Evolutionary conservation across 108 stramenopile species (phyloP).

Genomic region (Nannochloropsis salina): DNA sequence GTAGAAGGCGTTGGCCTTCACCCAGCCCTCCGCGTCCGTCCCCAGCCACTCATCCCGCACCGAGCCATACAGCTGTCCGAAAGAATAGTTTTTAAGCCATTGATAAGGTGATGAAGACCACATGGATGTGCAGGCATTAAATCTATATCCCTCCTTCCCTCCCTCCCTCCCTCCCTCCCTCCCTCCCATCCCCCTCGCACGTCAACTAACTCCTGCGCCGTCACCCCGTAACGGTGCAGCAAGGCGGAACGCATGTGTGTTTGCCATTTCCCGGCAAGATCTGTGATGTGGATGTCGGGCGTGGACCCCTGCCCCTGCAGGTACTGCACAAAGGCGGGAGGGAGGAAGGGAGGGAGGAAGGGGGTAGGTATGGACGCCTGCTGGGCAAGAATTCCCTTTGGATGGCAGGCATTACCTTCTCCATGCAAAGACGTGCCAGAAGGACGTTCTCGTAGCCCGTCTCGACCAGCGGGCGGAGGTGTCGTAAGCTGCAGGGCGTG

Average conservation of each 20-base stretch:
- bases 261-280: neutral
- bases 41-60: conserved; percentile 40
- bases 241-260: neutral
- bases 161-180: neutral
- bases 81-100: conserved; percentile 24
- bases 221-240: neutral
- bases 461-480: conserved; percentile 42
- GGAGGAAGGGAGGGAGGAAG: neutral
- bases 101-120: conserved; percentile 19
- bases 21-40: conserved; percentile 32
- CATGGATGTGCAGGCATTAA: neutral
- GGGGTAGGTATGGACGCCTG: neutral
- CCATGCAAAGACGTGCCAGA: conserved; percentile 32
- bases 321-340: neutral
- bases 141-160: neutral
- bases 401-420: conserved; percentile 14
- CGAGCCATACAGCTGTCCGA: conserved; percentile 29
- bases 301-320: neutral
- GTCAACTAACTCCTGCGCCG: conserved; percentile 4
- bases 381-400: neutral
- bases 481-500: conserved; percentile 24
- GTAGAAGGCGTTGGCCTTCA: conserved; percentile 39
- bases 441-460: conserved; percentile 48
- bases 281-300: neutral
- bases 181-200: neutral